These are phyloP conservation scores for Taphrina pruni DNA, from an alignment of 1,139 yeast species.

Conservation along the genomic window DNA sequence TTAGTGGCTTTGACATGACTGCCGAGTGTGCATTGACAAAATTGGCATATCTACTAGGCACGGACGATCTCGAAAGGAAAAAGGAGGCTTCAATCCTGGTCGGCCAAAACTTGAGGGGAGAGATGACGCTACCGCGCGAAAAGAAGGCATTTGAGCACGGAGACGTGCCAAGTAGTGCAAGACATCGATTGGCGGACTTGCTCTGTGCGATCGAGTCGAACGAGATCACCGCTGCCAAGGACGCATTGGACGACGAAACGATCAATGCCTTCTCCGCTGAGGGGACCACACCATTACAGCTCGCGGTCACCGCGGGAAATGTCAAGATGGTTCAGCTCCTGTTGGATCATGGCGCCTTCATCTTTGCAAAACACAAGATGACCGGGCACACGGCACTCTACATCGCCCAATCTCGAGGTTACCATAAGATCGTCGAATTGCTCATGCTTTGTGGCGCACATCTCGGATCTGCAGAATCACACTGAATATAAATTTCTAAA, in stretches of 20 bases:
- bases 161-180: conserved; percentile 5
- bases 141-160: conserved; percentile 21
- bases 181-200: conserved; percentile 28
- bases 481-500: not conserved
- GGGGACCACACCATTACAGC: conserved; percentile 33
- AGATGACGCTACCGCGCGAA: conserved; percentile 26
- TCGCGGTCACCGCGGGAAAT: conserved; percentile 25
- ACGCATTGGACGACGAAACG: conserved; percentile 18
- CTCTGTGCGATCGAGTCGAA: conserved; percentile 23
- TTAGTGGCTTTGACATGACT: conserved; percentile 38
- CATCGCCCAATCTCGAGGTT: conserved; percentile 7
- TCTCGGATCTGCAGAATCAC: conserved; percentile 19
- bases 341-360: conserved; percentile 26
- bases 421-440: not conserved
- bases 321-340: conserved; percentile 1
- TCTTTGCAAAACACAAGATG: conserved; percentile 24
- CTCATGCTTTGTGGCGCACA: conserved; percentile 35
- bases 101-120: conserved; percentile 34
- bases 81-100: conserved; percentile 10
- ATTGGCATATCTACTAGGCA: conserved; percentile 35
- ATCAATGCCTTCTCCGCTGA: conserved; percentile 26
- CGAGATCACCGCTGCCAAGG: not conserved
- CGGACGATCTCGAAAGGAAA: not conserved
- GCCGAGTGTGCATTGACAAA: conserved; percentile 40
- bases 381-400: conserved; percentile 34